Base-by-base conservation (phyloP, 2,329 filamentous ascomycete species). In the Achaetomium macrosporum region DNA sequence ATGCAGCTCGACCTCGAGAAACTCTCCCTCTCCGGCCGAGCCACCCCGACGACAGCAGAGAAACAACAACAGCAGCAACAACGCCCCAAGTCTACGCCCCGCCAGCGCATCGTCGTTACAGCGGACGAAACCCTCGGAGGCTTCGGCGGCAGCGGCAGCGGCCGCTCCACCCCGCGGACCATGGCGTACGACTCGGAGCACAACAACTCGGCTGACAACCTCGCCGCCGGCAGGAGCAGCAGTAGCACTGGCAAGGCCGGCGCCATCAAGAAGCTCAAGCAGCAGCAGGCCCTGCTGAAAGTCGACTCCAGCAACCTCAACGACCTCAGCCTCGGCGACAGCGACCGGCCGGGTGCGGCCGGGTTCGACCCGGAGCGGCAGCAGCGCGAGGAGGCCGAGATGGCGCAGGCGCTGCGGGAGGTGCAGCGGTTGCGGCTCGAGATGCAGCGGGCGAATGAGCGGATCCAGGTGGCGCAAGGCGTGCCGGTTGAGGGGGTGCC, bases 271-370 rank as follows among this genome's bases (percentile, higher is more conserved):
- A 80, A 75, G 58, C 65, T 74, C 15, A 89, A 86, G 54, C 77
- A 81, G 54, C 77, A 81, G 53, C 78, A 81, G 50, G 73, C 77
- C 5, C 73, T 96, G 1, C 78, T 99, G 1, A 83, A 91, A 59
- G 87, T 97, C 0, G 90, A 96, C 69, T 95, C 90, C 35, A 92
- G 88, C 59, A 86, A 84, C 40, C 81, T 99, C 3, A 82, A 83
- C 1, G 73, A 81, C 2, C 79, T 96, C 41, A 86, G 81, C 42
- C 78, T 96, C 1, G 82, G 85, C 45, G 73, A 69, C 45, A 59
- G 62, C 15, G 20, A 39, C 20, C 25, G 25, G 25, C 4, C 25
- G 25, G 25, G 7, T 25, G 12, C n/a, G 15, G 73, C 69, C 42
- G 59, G 62, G 35, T 30, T 79, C 44, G 81, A 87, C 53, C 76